Base-by-base conservation (phyloP, 163 green algal species). In the Picocystis sp. region DNA sequence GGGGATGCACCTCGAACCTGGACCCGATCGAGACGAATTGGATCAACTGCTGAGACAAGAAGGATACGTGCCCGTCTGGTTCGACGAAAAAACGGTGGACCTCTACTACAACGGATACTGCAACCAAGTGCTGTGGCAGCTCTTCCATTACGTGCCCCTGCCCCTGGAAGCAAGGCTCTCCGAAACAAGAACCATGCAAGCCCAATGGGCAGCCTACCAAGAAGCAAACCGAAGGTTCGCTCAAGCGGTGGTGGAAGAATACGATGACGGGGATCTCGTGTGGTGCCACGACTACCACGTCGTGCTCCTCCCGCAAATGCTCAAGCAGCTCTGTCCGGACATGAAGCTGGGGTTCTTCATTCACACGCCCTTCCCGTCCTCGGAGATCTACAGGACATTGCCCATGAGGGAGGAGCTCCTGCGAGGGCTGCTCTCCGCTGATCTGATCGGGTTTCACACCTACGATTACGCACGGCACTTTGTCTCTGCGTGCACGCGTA, bases 381-480 rank as follows among this genome's bases (percentile, higher is more conserved):
- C 17, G 11, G 70, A 79, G 50, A 79, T 79, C 43, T 79, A 74
- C 60, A 55, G 70, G n/a, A 72, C 64, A 48, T 46, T 79, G 38
- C 70, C 70, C 3, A 45, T 65, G 11, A 53, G 70, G 25, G 54
- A 65, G 19, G 70, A 73, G 57, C 69, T 83, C 43, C 53, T 77
- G 3, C 43, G 25, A 24, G 78, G 74, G 3, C 78, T 93, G 41
- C 69, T 95, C 19, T 71, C 71, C 5, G 79, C 84, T 0, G 86
- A 94, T 65, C 73, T 96, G 17, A 87, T 97, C 35, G 89, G 89
- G 21, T 99, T 99, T 74, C 90, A 99, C 77, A 99, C 90, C 33
- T 99, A 97, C 58, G 90, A 97, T 75, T 99, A 99, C 60, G 84
- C 85, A 3, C 70, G 90, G 22, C 90, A 99, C 74, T 99, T 99